phyloP scores from a whole-genome alignment of 257 asterid genomes.

The Solanum appendiculatum region DNA sequence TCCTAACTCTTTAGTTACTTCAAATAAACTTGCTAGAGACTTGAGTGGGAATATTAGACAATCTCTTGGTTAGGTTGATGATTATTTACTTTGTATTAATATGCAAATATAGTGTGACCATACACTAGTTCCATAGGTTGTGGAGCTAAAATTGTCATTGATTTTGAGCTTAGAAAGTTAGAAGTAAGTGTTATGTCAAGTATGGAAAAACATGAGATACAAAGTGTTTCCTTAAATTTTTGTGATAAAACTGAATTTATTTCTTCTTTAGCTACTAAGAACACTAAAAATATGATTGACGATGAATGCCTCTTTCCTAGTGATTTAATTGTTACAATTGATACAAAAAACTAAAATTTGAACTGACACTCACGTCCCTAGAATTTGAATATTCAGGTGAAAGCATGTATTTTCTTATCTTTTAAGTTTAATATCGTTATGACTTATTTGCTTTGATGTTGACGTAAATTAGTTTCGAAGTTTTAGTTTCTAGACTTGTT shows the following conservation, averaged over 20 bases:
- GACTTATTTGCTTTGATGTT: not conserved
- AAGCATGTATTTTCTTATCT: not conserved
- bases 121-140: too few relatives aligned
- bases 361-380: not conserved
- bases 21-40: too few relatives aligned
- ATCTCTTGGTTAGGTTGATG: too few relatives aligned
- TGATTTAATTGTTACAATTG: too few relatives aligned
- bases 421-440: not conserved
- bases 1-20: too few relatives aligned
- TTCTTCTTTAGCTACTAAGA: not conserved
- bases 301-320: not conserved
- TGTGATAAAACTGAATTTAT: not conserved
- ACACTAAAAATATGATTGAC: too few relatives aligned
- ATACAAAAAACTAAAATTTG: not conserved
- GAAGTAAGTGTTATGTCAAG: not conserved
- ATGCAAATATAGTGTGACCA: too few relatives aligned
- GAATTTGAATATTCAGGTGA: not conserved
- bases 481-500: not conserved
- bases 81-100: too few relatives aligned
- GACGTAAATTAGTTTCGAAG: not conserved
- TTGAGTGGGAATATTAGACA: too few relatives aligned
- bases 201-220: not conserved
- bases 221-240: not conserved
- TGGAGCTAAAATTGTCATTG: too few relatives aligned
- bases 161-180: not conserved